A percentile compares a stretch with the other conserved stretches of the same genome.
phyloP scores from a whole-genome alignment of 345 rosid genomes.

The Raphanus raphanistrum region DNA sequence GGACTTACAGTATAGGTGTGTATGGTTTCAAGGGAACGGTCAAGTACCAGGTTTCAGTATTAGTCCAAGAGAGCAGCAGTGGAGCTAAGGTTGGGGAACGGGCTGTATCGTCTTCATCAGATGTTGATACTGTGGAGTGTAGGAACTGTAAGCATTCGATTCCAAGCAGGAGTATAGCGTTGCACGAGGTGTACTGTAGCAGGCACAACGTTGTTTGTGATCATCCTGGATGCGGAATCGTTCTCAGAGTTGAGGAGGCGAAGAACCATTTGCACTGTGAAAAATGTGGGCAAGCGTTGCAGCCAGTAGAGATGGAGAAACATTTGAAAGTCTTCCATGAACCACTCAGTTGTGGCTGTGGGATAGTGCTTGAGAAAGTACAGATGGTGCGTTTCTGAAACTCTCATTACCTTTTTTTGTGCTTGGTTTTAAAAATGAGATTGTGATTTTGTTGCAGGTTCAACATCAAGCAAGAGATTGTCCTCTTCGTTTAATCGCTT shows the following conservation, averaged over 20 bases:
- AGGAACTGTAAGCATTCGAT: conserved; percentile 84
- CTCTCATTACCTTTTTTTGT: background rate
- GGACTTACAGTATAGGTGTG: conserved; percentile 77
- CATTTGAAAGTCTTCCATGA: conserved; percentile 91
- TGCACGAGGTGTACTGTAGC: conserved; percentile 88
- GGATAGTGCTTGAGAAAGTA: conserved; percentile 75
- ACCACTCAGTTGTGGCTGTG: conserved; percentile 79
- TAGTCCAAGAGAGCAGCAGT: conserved; percentile 49
- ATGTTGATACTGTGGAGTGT: conserved; percentile 74
- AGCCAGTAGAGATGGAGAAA: conserved; percentile 79
- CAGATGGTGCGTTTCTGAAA: conserved; percentile 60
- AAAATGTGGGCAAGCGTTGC: conserved; percentile 84
- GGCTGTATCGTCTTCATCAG: conserved; percentile 56
- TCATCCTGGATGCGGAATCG: conserved; percentile 74
- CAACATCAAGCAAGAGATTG: conserved; percentile 78
- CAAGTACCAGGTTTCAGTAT: conserved; percentile 55
- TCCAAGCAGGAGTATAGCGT: conserved; percentile 72
- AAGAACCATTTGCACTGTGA: conserved; percentile 79
- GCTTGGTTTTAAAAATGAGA: background rate
- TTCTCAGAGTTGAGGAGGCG: conserved; percentile 78
- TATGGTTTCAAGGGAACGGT: conserved; percentile 80
- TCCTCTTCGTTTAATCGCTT: conserved; percentile 67
- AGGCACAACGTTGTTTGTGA: conserved; percentile 77
- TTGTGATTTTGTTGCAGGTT: conserved; percentile 50
- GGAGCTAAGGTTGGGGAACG: conserved; percentile 56